These are phyloP conservation scores for Globisporangium polare DNA, from an alignment of 352 stramenopile genomes.

Conservation along the genomic window DNA sequence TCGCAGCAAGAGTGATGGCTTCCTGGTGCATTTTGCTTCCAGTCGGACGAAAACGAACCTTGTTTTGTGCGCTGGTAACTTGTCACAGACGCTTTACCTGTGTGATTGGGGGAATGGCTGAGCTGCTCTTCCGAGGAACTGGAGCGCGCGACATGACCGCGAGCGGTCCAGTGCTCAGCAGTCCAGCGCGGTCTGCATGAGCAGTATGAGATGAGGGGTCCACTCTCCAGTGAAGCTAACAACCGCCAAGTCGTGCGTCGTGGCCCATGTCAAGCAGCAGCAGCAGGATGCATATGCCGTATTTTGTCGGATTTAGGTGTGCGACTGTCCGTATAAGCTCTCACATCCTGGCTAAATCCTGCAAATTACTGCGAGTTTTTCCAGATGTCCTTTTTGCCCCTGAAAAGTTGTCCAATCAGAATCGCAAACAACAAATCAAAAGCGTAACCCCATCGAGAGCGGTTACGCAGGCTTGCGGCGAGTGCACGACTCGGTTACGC, in stretches of 20 bases:
- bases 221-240: no score
- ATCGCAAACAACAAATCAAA: neutral
- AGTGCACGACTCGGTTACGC: no score
- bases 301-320: no score
- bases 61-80: neutral
- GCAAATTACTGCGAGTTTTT: no score
- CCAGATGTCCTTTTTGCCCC: no score
- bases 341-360: no score
- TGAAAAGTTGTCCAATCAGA: neutral
- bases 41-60: constrained; percentile 1
- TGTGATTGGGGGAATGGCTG: neutral
- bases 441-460: neutral
- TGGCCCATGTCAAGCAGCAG: no score
- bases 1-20: neutral
- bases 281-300: no score
- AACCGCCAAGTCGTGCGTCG: no score
- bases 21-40: neutral
- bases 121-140: neutral
- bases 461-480: neutral
- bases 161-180: neutral
- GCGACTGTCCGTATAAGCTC: no score
- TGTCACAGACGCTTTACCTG: constrained; percentile 14
- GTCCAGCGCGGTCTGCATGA: neutral
- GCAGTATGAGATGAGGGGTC: neutral
- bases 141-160: neutral